Conservation (phyloP, 495 filamentous ascomycete species). For the Parathielavia hyrcaniae region DNA sequence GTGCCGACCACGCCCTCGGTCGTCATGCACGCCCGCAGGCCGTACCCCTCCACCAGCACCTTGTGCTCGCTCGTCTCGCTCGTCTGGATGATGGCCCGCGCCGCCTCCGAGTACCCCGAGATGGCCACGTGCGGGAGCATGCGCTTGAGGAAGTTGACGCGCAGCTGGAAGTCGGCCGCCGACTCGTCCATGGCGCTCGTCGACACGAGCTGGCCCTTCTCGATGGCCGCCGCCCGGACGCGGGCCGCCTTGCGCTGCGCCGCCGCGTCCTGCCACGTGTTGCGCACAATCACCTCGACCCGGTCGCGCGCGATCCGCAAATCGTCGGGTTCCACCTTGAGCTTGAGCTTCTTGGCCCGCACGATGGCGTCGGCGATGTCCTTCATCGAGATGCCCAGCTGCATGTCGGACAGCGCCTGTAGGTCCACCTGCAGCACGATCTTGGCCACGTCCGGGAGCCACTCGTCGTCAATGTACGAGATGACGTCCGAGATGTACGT, state of each 20-base stretch:
- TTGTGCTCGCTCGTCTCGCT: conserved; percentile 52
- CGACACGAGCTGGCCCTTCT: conserved; percentile 28
- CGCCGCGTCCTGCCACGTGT: conserved; percentile 41
- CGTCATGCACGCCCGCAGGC: conserved; percentile 79
- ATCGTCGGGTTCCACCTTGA: conserved; percentile 46
- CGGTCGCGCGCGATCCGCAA: conserved; percentile 32
- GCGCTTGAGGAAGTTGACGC: conserved; percentile 77
- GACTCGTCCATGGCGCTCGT: conserved; percentile 37
- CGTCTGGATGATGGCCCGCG: conserved; percentile 80
- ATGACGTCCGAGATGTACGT: conserved; percentile 71
- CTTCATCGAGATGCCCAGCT: conserved; percentile 62
- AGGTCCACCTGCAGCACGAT: conserved; percentile 71
- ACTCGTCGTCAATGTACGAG: conserved; percentile 71
- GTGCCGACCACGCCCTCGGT: conserved; percentile 79
- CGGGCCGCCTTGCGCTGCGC: conserved; percentile 45
- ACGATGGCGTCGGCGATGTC: conserved; percentile 69
- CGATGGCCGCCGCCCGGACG: conserved; percentile 41
- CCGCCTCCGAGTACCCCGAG: conserved; percentile 76
- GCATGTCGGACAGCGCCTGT: conserved; percentile 66
- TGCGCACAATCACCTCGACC: conserved; percentile 53
- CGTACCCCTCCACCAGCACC: conserved; percentile 91
- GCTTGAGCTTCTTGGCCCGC: conserved; percentile 72
- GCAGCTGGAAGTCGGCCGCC: conserved; percentile 66
- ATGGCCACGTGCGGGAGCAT: conserved; percentile 71
- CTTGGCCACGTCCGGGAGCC: conserved; percentile 65